phyloP scores from a whole-genome alignment of 139 green algal species.

The Chlamydomonas sp. region DNA sequence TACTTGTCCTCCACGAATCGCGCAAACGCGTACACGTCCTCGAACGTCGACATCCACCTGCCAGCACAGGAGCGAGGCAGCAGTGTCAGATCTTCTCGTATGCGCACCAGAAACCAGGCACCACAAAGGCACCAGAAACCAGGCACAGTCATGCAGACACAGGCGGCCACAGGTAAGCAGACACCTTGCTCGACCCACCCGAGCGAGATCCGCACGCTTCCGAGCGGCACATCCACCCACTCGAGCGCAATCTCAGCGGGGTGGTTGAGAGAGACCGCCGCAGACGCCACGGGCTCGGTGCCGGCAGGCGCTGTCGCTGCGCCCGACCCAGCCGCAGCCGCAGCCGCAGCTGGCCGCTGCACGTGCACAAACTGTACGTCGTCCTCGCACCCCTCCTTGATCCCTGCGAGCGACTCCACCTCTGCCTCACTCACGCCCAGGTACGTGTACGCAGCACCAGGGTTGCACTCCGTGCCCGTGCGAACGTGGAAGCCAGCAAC shows the following conservation, averaged over 20 bases:
- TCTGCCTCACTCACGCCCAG: slow-evolving; percentile 46
- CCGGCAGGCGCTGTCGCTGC: not conserved
- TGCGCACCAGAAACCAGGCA: too few species aligned
- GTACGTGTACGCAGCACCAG: slow-evolving; percentile 58
- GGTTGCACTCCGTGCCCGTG: slow-evolving; percentile 64
- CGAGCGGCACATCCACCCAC: slow-evolving; percentile 49
- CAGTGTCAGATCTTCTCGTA: too few species aligned
- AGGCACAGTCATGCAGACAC: too few species aligned
- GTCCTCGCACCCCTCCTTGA: slow-evolving; percentile 66
- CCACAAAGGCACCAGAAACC: too few species aligned
- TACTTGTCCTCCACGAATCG: too few species aligned
- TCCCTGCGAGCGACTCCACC: slow-evolving; percentile 50
- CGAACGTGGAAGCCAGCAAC: slow-evolving; percentile 60
- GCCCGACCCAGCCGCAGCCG: not conserved
- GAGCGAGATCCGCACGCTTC: slow-evolving; percentile 47
- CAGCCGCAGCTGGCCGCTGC: slow-evolving; percentile 18
- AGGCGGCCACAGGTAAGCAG: too few species aligned
- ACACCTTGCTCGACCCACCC: too few species aligned
- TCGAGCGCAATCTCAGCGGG: slow-evolving; percentile 30
- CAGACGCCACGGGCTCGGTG: slow-evolving; percentile 23
- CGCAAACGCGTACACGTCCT: too few species aligned
- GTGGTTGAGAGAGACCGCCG: slow-evolving; percentile 23
- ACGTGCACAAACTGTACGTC: slow-evolving; percentile 61
- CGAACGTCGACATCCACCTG: too few species aligned
- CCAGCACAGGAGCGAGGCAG: too few species aligned